Evolutionary conservation across 2,329 filamentous ascomycete species (phyloP), one percentile per base, ranked within the genome.

Genomic region (Ascochyta clinopodiicola): DNA sequence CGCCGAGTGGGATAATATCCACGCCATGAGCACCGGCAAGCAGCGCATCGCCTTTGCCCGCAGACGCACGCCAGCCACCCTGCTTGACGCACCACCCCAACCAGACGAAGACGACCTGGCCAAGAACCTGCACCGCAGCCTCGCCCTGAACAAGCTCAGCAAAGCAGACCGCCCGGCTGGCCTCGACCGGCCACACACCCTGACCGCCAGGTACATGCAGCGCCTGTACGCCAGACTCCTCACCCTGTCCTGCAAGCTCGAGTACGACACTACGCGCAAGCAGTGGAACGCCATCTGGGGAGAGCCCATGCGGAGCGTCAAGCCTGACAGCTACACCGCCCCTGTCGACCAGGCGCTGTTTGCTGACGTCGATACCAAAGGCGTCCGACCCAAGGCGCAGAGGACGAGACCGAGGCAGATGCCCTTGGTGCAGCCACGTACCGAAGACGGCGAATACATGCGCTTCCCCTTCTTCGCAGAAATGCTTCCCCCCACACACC

Each of bases 181-280:
- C 38, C 54, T 60, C 21, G 42, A 67, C 4, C 58, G 66, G 2
- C 73, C 72, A 1, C 76, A 78, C 48, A 57, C 44, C n/a, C 69
- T 82, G 31, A 81, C 74, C 2, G 57, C 68, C 10, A 74, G 78
- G 9, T 77, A 74, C 51, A 82, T 83, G 81, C 70, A 70, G 47
- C 72, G 79, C 29, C 57, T 82, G 15, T 83, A 80, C 71, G 61
- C 67, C 5, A 68, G 66, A 22, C 64, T 82, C 6, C 76, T 81
- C 46, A 57, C 56, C 2, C 71, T 78, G 50, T 78, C 76, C 63
- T 78, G 79, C 35, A 68, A 76, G 40, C 72, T 81, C 64, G 70
- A 72, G 9, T 79, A 72, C 63, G 66, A 80, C 59, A 48, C 61
- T 1, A 46, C 59, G 27, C 60, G 54, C 15, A 60, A 63, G 31